phyloP scores from a whole-genome alignment of 2,329 filamentous ascomycete genomes.

The Cyphellophora attinorum region DNA sequence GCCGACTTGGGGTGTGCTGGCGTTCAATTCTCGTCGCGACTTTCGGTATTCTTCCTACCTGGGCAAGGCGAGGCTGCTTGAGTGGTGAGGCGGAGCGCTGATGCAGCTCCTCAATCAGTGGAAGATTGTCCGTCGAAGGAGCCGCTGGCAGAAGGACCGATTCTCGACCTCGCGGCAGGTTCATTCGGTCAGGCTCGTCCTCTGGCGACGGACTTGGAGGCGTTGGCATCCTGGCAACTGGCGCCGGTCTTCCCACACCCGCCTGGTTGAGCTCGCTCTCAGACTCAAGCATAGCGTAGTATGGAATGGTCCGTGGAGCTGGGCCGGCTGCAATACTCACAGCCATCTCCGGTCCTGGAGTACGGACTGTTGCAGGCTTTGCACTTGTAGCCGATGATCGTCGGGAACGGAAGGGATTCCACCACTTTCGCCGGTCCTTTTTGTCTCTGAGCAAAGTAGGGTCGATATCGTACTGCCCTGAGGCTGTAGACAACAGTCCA shows the following conservation, averaged over 20 bases:
- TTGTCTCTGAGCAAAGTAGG: constrained; percentile 9
- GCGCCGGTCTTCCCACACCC: no score
- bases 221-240: constrained; percentile 28
- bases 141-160: constrained; percentile 6
- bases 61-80: constrained; percentile 30
- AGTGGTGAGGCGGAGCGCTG: neutral
- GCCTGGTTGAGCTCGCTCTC: constrained; percentile 26
- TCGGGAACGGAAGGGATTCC: constrained; percentile 49
- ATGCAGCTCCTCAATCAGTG: constrained; percentile 2
- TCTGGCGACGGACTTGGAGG: constrained; percentile 3
- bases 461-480: constrained; percentile 9
- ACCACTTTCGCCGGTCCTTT: constrained; percentile 26
- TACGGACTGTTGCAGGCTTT: constrained; percentile 17
- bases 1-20: constrained; percentile 57
- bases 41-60: constrained; percentile 77
- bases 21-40: constrained; percentile 60
- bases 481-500: constrained; percentile 10
- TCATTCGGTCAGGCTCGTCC: neutral
- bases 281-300: constrained; percentile 49
- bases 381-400: no score
- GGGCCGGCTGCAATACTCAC: constrained; percentile 29
- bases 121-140: neutral
- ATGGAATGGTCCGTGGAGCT: constrained; percentile 39
- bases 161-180: neutral
- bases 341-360: constrained; percentile 24